These are phyloP conservation scores for Ciborinia camelliae DNA, from an alignment of 2,329 filamentous ascomycete species.

Conservation along the genomic window DNA sequence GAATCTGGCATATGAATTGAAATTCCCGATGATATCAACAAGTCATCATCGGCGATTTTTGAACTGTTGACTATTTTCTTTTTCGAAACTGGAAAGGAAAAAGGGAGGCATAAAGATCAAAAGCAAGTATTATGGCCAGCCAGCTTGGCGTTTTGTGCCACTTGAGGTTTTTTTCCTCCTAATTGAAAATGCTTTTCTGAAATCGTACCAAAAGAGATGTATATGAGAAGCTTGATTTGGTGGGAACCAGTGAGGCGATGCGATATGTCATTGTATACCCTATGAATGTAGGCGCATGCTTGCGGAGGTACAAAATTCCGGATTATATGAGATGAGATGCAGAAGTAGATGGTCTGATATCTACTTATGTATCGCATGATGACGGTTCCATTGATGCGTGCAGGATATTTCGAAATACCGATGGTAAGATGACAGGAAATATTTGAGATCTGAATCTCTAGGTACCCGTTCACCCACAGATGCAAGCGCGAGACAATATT, in stretches of 20 bases:
- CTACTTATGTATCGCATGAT: too few relatives aligned
- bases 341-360: too few relatives aligned
- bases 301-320: not conserved
- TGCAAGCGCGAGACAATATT: not conserved
- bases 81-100: not conserved
- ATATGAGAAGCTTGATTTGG: not conserved
- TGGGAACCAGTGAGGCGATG: not conserved
- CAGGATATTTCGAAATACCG: too few relatives aligned
- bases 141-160: not conserved
- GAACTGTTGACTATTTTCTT: not conserved
- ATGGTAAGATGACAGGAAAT: constrained; percentile 7
- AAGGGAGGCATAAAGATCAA: not conserved
- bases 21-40: not conserved
- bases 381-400: too few relatives aligned
- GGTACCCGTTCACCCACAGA: not conserved
- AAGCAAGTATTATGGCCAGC: not conserved
- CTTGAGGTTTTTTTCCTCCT: not conserved
- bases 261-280: not conserved
- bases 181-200: not conserved
- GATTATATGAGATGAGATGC: constrained; percentile 1
- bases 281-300: not conserved
- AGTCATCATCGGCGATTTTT: not conserved
- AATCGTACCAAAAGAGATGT: not conserved
- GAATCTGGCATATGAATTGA: not conserved
- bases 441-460: constrained; percentile 6